Evolutionary conservation across 495 filamentous ascomycete species (phyloP).

Genomic region (Neurospora pannonica): DNA sequence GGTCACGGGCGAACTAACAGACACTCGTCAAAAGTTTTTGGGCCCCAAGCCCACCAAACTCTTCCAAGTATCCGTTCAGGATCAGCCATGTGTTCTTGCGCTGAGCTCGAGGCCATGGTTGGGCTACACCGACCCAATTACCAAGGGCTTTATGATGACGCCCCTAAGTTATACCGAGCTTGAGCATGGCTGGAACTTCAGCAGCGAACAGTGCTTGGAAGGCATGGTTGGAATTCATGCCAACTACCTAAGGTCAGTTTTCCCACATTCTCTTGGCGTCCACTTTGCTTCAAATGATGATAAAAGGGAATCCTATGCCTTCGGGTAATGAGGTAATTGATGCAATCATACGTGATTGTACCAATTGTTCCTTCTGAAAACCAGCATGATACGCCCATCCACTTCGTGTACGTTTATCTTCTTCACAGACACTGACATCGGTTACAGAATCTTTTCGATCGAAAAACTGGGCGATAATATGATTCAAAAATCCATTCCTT

Average conservation of each 20-base stretch:
- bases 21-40: slow-evolving; percentile 88
- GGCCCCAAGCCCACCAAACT: slow-evolving; percentile 81
- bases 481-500: slow-evolving; percentile 75
- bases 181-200: slow-evolving; percentile 93
- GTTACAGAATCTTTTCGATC: slow-evolving; percentile 74
- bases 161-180: slow-evolving; percentile 81
- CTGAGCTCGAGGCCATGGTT: slow-evolving; percentile 88
- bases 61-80: slow-evolving; percentile 76
- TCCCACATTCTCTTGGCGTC: slow-evolving; percentile 8
- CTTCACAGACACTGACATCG: slow-evolving; percentile 12
- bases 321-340: slow-evolving; percentile 35
- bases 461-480: slow-evolving; percentile 80
- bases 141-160: slow-evolving; percentile 80
- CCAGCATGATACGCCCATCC: slow-evolving; percentile 15
- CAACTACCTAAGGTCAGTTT: slow-evolving; percentile 73
- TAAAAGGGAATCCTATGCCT: slow-evolving; percentile 40
- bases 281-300: slow-evolving; percentile 56
- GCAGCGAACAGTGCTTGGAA: slow-evolving; percentile 82
- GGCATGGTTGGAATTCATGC: slow-evolving; percentile 95
- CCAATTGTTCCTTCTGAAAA: slow-evolving; percentile 48
- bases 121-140: slow-evolving; percentile 76
- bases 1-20: slow-evolving; percentile 84
- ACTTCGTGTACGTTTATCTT: neutral
- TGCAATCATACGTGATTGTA: slow-evolving; percentile 23
- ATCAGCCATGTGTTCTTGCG: slow-evolving; percentile 77